Conservation (phyloP, 2,329 filamentous ascomycete genomes). For the Claviceps cyperi region DNA sequence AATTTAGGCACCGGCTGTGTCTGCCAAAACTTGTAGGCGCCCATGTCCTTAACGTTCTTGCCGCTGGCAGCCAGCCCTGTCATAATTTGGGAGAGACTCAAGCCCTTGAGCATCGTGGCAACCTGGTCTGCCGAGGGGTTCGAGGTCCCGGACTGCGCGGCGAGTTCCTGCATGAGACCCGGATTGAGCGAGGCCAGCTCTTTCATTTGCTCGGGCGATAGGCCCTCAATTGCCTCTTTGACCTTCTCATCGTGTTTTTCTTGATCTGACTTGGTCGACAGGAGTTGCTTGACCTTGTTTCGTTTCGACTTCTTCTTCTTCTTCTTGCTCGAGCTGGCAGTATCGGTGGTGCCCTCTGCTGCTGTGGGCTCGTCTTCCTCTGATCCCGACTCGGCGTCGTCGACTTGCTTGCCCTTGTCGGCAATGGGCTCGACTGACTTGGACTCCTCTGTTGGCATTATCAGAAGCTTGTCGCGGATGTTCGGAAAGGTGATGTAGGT, state of each 20-base stretch:
- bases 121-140: conserved; percentile 27
- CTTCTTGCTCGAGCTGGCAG: conserved; percentile 15
- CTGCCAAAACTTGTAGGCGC: conserved; percentile 95
- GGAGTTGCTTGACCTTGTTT: conserved; percentile 40
- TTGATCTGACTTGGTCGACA: conserved; percentile 22
- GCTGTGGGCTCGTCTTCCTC: conserved; percentile 30
- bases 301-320: conserved; percentile 47
- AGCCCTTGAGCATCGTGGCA: conserved; percentile 41
- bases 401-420: conserved; percentile 32
- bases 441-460: conserved; percentile 43
- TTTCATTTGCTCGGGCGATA: conserved; percentile 42
- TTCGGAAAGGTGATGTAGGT: background rate
- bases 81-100: conserved; percentile 58
- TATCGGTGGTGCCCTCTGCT: conserved; percentile 18
- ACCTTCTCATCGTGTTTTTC: conserved; percentile 21
- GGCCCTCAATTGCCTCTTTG: conserved; percentile 36
- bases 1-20: conserved; percentile 92
- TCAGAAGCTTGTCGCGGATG: background rate
- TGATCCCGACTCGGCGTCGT: conserved; percentile 29
- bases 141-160: conserved; percentile 20
- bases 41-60: conserved; percentile 93
- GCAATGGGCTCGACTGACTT: conserved; percentile 43
- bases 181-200: conserved; percentile 61
- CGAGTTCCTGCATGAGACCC: conserved; percentile 48
- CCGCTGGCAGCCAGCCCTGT: conserved; percentile 61